Evolutionary conservation across 768 basidiomycete genomes (phyloP).

Genomic region (Phanerodontia chrysosporium): DNA sequence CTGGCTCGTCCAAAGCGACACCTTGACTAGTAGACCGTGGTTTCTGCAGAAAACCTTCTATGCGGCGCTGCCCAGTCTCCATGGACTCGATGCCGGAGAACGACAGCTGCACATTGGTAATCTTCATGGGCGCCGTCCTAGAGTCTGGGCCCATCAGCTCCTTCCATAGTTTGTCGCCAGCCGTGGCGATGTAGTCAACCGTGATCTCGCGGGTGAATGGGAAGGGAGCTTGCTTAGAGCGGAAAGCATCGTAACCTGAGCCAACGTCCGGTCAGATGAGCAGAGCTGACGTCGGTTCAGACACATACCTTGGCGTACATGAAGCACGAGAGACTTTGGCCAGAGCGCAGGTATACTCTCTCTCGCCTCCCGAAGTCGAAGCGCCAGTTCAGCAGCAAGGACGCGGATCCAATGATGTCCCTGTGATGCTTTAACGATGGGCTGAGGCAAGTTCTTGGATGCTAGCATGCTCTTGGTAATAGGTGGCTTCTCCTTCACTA

Average conservation of each 20-base stretch:
- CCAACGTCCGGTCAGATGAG: not conserved
- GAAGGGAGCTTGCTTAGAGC: conserved; percentile 84
- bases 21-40: conserved; percentile 21
- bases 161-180: conserved; percentile 81
- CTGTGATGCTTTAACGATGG: conserved; percentile 68
- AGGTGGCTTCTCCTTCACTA: conserved; percentile 82
- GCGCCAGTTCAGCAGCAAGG: conserved; percentile 83
- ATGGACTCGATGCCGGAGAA: conserved; percentile 75
- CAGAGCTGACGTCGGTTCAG: not conserved
- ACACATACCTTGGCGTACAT: conserved; percentile 61
- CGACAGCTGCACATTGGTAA: conserved; percentile 67
- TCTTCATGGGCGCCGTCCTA: conserved; percentile 42
- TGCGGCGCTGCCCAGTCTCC: conserved; percentile 79
- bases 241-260: conserved; percentile 58
- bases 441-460: conserved; percentile 86
- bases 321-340: conserved; percentile 89
- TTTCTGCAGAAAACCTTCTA: conserved; percentile 77
- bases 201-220: conserved; percentile 74
- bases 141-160: conserved; percentile 64
- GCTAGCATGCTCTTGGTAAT: conserved; percentile 92
- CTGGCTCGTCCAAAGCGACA: conserved; percentile 1
- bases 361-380: conserved; percentile 81
- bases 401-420: conserved; percentile 91
- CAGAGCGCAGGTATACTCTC: conserved; percentile 69
- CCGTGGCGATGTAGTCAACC: conserved; percentile 70